A percentile compares a stretch with the other conserved stretches of the same genome.
These are phyloP conservation scores for Ascochyta rabiei DNA, from an alignment of 2,329 filamentous ascomycete species.

Conservation along the genomic window DNA sequence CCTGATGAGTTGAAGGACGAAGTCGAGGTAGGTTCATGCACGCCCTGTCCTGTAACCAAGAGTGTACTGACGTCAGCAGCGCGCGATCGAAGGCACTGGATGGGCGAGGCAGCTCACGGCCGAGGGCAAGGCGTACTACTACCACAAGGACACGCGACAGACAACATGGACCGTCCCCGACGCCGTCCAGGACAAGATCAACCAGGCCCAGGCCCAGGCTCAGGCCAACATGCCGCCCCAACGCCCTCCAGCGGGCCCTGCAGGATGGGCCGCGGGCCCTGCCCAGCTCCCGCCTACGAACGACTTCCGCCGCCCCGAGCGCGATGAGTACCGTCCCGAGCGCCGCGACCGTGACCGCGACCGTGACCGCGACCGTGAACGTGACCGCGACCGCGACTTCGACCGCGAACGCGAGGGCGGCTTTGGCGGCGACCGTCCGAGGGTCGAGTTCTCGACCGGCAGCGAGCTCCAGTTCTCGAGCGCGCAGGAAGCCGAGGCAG, in stretches of 20 bases:
- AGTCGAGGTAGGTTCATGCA: conserved; percentile 67
- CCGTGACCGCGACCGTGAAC: conserved; percentile 41
- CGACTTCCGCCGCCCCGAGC: conserved; percentile 42
- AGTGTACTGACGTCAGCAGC: conserved; percentile 57
- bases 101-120: conserved; percentile 93
- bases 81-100: conserved; percentile 78
- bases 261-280: conserved; percentile 66
- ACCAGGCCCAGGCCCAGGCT: conserved; percentile 71
- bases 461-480: conserved; percentile 60
- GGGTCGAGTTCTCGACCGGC: conserved; percentile 50
- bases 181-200: conserved; percentile 72
- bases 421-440: conserved; percentile 47
- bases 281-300: conserved; percentile 48
- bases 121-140: conserved; percentile 90
- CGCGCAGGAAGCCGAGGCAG: conserved; percentile 86
- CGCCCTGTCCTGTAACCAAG: background rate
- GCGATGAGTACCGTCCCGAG: conserved; percentile 37
- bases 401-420: conserved; percentile 54
- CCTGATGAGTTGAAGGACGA: conserved; percentile 86
- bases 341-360: conserved; percentile 36
- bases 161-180: conserved; percentile 96
- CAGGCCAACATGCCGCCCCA: conserved; percentile 57
- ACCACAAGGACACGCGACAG: conserved; percentile 87
- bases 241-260: conserved; percentile 47
- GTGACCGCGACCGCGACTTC: conserved; percentile 51